Base-by-base conservation (phyloP, 208 protist genomes). In the Leishmania major region DNA sequence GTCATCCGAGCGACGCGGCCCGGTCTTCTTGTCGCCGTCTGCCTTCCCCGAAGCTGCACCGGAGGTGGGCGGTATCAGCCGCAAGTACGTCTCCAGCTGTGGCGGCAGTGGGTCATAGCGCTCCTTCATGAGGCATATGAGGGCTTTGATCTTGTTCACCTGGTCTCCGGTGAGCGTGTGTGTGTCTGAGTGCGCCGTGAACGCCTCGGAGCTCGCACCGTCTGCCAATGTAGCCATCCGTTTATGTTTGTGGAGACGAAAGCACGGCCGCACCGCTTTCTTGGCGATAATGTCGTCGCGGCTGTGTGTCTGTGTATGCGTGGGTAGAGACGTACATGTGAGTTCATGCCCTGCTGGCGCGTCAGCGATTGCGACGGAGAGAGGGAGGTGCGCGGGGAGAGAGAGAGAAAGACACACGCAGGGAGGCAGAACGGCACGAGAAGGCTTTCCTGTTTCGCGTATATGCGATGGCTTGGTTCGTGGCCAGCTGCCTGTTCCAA, bases 101-200 rank as follows among this genome's bases (percentile, higher is more conserved):
- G 84, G 73, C 0, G 77, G 80, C 1, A 79, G 76, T 0, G 85
- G 84, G 37, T 89, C 40, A 55, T 88, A 91, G 22, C 85, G 73
- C 15, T 78, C 62, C 19, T 74, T 64, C 43, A 92, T 80, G n/a
- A n/a, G 70, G 7, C 57, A 45, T 45, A 90, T 74, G 62, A 94
- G 83, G 25, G 91, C 81, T 60, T 83, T 75, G 40, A 96, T 89
- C 66, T 89, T 90, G 43, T 78, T 57, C 31, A 90, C 82, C 3
- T 87, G 82, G 62, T 92, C 82, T 1, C 77, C 28, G 0, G 79
- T 88, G 49, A 43, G 31, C 31, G 22, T 87, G 74, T 19, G 28
- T 49, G 0, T 22, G 31, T 10, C 28, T 43, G 40, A 45, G 25
- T 69, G 10, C 8, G 37, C 25, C 5, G 0, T 6, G 25, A 35